Conservation (phyloP, 805 yeast genomes). For the Metschnikowia noctiluminum region DNA sequence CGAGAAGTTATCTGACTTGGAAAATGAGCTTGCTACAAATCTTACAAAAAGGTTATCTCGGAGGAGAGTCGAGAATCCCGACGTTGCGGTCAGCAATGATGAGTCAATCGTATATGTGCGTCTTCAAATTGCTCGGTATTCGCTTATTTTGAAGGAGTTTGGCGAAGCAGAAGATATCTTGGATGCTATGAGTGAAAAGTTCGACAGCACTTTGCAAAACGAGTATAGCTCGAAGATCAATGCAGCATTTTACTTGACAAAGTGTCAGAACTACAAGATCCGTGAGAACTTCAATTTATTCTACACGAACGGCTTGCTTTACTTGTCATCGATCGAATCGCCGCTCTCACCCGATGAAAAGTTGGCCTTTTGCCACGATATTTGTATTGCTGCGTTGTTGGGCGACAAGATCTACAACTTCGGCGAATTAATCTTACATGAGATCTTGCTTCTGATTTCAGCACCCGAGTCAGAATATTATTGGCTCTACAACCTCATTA, state of each 20-base stretch:
- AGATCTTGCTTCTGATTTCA: conserved; percentile 56
- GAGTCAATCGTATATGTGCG: conserved; percentile 49
- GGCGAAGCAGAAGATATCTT: conserved; percentile 64
- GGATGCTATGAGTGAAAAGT: conserved; percentile 53
- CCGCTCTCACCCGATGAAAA: conserved; percentile 37
- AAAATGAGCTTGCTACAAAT: conserved; percentile 24
- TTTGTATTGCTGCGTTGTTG: conserved; percentile 79
- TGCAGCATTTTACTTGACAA: conserved; percentile 79
- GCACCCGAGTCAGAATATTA: conserved; percentile 44
- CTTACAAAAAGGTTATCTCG: conserved; percentile 27
- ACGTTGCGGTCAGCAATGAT: conserved; percentile 42
- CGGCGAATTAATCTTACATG: conserved; percentile 91
- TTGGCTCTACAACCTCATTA: conserved; percentile 73
- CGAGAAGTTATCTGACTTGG: conserved; percentile 35
- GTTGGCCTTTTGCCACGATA: conserved; percentile 59
- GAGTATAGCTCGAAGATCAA: conserved; percentile 53
- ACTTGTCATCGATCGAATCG: conserved; percentile 65
- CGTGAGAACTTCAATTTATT: conserved; percentile 76
- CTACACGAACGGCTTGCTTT: conserved; percentile 78
- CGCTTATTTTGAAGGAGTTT: conserved; percentile 51
- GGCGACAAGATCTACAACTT: conserved; percentile 93
- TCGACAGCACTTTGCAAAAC: conserved; percentile 44
- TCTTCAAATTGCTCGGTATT: conserved; percentile 71
- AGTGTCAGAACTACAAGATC: conserved; percentile 69
- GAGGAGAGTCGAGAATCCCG: conserved; percentile 23